Percentiles rank a stretch among this genome's conserved stretches.
These are phyloP conservation scores for Quercus variabilis DNA, from an alignment of 306 rosid species.

Conservation along the genomic window DNA sequence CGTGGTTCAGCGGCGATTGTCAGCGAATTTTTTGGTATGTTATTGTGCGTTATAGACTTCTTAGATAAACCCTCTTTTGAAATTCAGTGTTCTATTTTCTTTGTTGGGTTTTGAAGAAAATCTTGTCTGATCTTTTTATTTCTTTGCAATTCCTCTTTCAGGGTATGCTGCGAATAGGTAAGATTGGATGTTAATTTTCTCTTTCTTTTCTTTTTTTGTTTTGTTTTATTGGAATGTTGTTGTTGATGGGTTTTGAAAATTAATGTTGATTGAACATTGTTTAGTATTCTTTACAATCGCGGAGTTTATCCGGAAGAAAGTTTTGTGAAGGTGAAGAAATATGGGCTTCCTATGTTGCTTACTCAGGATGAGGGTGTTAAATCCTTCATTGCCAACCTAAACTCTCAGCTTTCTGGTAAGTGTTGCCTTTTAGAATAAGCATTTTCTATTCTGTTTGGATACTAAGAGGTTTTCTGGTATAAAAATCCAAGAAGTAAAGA, in stretches of 20 bases:
- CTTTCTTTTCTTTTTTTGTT: neutral
- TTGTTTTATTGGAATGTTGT: neutral
- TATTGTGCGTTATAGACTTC: neutral
- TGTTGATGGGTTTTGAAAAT: neutral
- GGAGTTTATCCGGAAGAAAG: conserved; percentile 97
- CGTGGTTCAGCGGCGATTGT: conserved; percentile 96
- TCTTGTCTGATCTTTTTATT: conserved; percentile 18
- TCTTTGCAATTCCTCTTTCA: conserved; percentile 28
- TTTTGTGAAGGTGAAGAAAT: conserved; percentile 87
- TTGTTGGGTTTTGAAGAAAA: neutral
- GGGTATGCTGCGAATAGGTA: conserved; percentile 99
- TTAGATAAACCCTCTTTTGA: neutral
- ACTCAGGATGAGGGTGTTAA: conserved; percentile 92
- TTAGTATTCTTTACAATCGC: conserved; percentile 79
- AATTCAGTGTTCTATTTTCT: neutral
- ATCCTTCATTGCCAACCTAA: conserved; percentile 66
- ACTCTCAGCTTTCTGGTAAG: conserved; percentile 85
- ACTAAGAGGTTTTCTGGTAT: neutral
- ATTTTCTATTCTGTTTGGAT: neutral
- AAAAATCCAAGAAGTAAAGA: neutral
- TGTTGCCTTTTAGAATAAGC: neutral
- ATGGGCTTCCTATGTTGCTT: conserved; percentile 94
- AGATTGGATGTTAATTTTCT: neutral
- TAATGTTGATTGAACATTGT: conserved; percentile 3
- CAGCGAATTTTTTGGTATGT: conserved; percentile 93